Conservation (phyloP, 306 rosid genomes). For the Medicago lupulina region DNA sequence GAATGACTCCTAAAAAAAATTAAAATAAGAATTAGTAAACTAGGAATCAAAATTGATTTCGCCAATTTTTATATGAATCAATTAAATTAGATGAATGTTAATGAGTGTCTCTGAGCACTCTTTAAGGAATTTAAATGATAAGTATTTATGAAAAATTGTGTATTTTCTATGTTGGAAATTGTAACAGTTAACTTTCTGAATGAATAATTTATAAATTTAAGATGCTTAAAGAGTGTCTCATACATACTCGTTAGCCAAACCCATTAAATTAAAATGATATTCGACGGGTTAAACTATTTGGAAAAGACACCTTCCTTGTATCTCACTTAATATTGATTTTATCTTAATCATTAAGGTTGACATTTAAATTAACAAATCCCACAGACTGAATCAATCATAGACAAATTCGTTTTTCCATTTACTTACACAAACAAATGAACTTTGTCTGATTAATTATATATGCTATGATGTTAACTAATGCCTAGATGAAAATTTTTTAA, state of each 20-base stretch:
- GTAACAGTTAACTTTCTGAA: too few species aligned
- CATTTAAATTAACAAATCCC: not conserved
- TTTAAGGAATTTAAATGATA: too few species aligned
- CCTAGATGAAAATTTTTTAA: conserved; percentile 24
- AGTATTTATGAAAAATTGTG: too few species aligned
- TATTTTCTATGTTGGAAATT: too few species aligned
- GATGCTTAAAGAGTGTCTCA: too few species aligned
- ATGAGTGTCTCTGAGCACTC: too few species aligned
- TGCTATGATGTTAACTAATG: not conserved
- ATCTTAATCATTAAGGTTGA: not conserved
- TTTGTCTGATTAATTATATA: not conserved
- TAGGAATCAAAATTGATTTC: not conserved
- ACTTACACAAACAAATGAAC: not conserved
- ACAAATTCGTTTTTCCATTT: conserved; percentile 13
- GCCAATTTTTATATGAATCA: not conserved
- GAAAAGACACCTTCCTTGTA: not conserved
- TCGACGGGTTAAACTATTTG: not conserved
- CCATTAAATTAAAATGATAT: not conserved
- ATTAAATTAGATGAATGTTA: not conserved
- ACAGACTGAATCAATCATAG: conserved; percentile 39
- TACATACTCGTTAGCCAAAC: too few species aligned
- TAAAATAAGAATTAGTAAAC: not conserved
- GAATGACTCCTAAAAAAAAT: too few species aligned
- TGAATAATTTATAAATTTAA: too few species aligned
- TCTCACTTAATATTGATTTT: not conserved